Conservation (phyloP, 2,329 filamentous ascomycete species). For the Chaetothyriales sp. region DNA sequence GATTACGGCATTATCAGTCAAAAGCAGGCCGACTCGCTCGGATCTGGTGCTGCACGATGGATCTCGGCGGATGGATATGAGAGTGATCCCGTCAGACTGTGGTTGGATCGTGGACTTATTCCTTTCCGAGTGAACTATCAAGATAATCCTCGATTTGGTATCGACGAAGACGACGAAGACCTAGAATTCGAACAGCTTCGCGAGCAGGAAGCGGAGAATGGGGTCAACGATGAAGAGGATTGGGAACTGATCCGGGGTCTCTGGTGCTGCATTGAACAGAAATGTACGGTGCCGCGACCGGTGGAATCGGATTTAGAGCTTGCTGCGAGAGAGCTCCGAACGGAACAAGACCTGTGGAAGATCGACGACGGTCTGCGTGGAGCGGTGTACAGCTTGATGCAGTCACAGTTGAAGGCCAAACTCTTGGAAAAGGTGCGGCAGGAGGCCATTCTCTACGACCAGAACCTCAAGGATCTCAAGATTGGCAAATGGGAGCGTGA, state of each 20-base stretch:
- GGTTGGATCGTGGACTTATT: slow-evolving; percentile 43
- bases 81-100: slow-evolving; percentile 35
- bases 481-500: slow-evolving; percentile 48
- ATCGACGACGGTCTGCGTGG: slow-evolving; percentile 46
- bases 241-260: slow-evolving; percentile 36
- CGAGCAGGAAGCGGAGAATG: slow-evolving; percentile 46
- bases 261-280: slow-evolving; percentile 31
- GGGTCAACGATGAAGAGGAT: slow-evolving; percentile 40
- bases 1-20: slow-evolving; percentile 46
- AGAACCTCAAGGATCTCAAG: slow-evolving; percentile 39
- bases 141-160: slow-evolving; percentile 35
- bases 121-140: slow-evolving; percentile 32
- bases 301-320: slow-evolving; percentile 24
- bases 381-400: slow-evolving; percentile 53
- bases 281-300: slow-evolving; percentile 22
- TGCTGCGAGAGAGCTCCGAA: slow-evolving; percentile 21
- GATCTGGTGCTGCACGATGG: slow-evolving; percentile 34
- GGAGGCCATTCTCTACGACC: slow-evolving; percentile 38
- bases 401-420: slow-evolving; percentile 38
- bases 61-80: slow-evolving; percentile 24
- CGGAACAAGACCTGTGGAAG: slow-evolving; percentile 44
- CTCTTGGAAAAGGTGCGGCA: slow-evolving; percentile 36
- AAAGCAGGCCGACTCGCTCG: slow-evolving; percentile 50
- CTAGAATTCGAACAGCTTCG: slow-evolving; percentile 47
- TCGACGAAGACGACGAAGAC: slow-evolving; percentile 43